Base-by-base conservation (phyloP, 1,284 basidiomycete genomes). In the Irpex lacteus region DNA sequence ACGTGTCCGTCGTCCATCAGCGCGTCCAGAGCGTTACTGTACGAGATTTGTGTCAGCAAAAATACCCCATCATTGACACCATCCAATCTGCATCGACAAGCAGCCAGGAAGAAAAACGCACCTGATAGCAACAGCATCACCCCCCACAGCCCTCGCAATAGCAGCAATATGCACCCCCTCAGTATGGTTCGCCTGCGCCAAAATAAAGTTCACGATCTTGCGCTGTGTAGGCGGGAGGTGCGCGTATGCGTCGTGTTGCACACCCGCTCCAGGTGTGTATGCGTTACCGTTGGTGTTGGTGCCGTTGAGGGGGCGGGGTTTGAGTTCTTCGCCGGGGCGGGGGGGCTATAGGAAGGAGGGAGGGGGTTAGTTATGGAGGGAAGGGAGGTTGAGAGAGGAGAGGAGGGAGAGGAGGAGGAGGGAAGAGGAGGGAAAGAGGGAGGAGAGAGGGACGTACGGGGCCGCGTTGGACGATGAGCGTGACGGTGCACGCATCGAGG, bases 1-100 rank as follows among this genome's bases (percentile, higher is more conserved):
- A 88, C 75, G 65, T 81, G 74, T 4, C 87, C 87, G 9, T 87
- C 83, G 50, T 80, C 76, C 74, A 86, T 81, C 60, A 89, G 78
- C 40, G 71, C 68, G 66, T 85, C 82, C 61, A 87, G 73, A 7
- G 83, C 84, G 11, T 78, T 72, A 67, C 84, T 32, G 3, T 26
- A 26, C n/a, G n/a, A n/a, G n/a, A n/a, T n/a, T n/a, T n/a, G n/a
- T n/a, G n/a, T n/a, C n/a, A n/a, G n/a, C n/a, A n/a, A n/a, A n/a
- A n/a, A n/a, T n/a, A n/a, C n/a, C n/a, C n/a, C n/a, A n/a, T n/a
- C n/a, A n/a, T n/a, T n/a, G n/a, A n/a, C n/a, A n/a, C n/a, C n/a
- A n/a, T n/a, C n/a, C n/a, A n/a, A n/a, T n/a, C n/a, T n/a, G n/a
- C n/a, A n/a, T n/a, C n/a, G n/a, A 26, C 21, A 26, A 1, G 21